Base-by-base conservation (phyloP, 2,329 filamentous ascomycete species). In the Tolypocladium sp. region DNA sequence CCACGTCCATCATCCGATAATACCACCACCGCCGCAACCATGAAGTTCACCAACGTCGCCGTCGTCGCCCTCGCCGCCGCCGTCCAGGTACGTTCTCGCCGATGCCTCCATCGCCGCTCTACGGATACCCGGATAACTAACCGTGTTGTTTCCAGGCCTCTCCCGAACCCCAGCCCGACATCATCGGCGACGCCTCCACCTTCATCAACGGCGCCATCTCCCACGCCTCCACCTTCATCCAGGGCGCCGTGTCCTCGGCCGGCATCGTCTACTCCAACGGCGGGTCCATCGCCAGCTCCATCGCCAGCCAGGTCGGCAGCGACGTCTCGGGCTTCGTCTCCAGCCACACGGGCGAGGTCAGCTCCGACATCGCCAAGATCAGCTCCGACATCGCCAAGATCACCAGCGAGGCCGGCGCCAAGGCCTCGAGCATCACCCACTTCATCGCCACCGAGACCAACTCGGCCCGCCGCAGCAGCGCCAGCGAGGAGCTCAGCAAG, bases 31-130 rank as follows among this genome's bases (percentile, higher is more conserved):
- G 61, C 58, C 61, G 57, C 60, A 66, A 66, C 51, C 59, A 75
- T 76, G 74, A 74, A 74, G 71, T 71, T 74, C 70, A 68, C 71
- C 66, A 66, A 66, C 63, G 62, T 67, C 52, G 64, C 69, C 58
- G 51, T 73, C 61, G 60, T 72, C 58, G 66, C 69, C 62, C 63
- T 74, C 52, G 68, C 68, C 56, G 68, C 71, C 59, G 61, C 67
- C 49, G 69, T 66, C 61, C 62, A 71, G 64, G 71, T 73, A 65
- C 40, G 62, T 27, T 64, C 25, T 27, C 37, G 25, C 55, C 2
- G 10, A 22, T 27, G 27, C 52, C 55, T n/a, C 12, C 25, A 3
- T 30, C 10, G 35, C 37, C 44, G 35, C 46, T 27, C 37, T n/a
- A 4, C 30, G 8, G 30, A 33, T 33, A 4, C 25, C 27, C 13